Conservation (phyloP, 2,329 filamentous ascomycete species). For the Paracoccidioides lutzii region DNA sequence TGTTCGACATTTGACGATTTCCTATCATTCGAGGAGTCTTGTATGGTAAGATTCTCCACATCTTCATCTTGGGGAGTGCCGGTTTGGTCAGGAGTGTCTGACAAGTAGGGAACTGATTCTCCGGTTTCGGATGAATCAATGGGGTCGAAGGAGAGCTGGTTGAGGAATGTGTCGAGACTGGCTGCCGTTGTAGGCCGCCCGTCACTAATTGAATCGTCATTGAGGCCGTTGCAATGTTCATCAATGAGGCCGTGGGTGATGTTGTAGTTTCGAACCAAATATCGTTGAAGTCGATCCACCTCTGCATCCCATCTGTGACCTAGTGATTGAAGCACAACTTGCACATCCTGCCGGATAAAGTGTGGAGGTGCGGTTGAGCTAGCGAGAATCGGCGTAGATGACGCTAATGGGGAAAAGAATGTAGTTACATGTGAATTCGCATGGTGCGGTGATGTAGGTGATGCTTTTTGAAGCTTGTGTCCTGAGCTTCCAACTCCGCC, state of each 20-base stretch:
- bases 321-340: conserved; percentile 29
- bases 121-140: conserved; percentile 10
- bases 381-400: background rate
- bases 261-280: conserved; percentile 36
- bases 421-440: conserved; percentile 5
- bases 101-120: background rate
- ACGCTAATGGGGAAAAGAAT: conserved; percentile 8
- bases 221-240: background rate
- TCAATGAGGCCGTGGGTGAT: conserved; percentile 21
- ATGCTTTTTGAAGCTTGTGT: conserved; percentile 22
- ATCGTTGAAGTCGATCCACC: conserved; percentile 29
- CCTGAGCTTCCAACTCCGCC: conserved; percentile 16
- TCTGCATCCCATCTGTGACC: conserved; percentile 35
- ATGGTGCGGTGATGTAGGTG: background rate
- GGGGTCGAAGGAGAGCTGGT: conserved; percentile 26
- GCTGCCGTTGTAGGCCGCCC: conserved; percentile 27
- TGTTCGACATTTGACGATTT: background rate
- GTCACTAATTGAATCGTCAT: conserved; percentile 24
- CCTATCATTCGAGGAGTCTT: background rate
- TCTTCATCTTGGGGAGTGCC: background rate
- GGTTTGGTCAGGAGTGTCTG: background rate
- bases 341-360: conserved; percentile 23
- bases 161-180: conserved; percentile 27
- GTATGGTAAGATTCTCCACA: background rate
- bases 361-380: conserved; percentile 5